These are phyloP conservation scores for Zhuliangozyma parablackwelliae DNA, from an alignment of 1,139 yeast species.

Conservation along the genomic window DNA sequence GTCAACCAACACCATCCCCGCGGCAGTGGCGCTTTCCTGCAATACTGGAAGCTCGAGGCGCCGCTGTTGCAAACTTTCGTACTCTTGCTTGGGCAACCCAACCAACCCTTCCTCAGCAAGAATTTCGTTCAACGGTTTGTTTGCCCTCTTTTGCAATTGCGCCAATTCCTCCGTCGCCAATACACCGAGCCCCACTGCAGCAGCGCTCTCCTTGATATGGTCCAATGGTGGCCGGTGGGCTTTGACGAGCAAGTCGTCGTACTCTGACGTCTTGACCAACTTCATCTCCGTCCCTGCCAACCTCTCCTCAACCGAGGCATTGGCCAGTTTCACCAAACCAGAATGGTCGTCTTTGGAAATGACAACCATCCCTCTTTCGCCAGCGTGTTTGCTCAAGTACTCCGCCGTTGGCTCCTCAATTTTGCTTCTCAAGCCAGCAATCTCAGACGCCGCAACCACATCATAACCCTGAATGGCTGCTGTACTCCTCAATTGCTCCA, in stretches of 20 bases:
- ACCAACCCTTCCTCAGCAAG: slow-evolving; percentile 30
- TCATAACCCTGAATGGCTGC: slow-evolving; percentile 5
- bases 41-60: slow-evolving; percentile 9
- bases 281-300: slow-evolving; percentile 21
- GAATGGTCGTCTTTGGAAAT: slow-evolving; percentile 16
- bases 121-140: slow-evolving; percentile 14
- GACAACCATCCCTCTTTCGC: not conserved
- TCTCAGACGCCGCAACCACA: slow-evolving; percentile 16
- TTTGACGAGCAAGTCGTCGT: slow-evolving; percentile 28
- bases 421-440: slow-evolving; percentile 12
- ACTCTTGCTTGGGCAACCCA: slow-evolving; percentile 30
- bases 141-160: slow-evolving; percentile 14
- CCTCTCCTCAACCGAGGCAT: slow-evolving; percentile 21
- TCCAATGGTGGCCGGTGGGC: slow-evolving; percentile 39
- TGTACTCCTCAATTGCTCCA: slow-evolving; percentile 14
- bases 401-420: slow-evolving; percentile 5
- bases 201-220: slow-evolving; percentile 23
- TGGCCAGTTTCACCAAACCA: slow-evolving; percentile 13
- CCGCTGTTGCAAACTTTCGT: slow-evolving; percentile 12
- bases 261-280: slow-evolving; percentile 20
- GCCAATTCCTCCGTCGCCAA: slow-evolving; percentile 24
- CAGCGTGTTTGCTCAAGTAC: slow-evolving; percentile 10
- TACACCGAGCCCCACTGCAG: slow-evolving; percentile 23
- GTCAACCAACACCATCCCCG: slow-evolving; percentile 24
- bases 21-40: slow-evolving; percentile 18